These are phyloP conservation scores for Sclerotinia sclerotiorum DNA, from an alignment of 2,329 filamentous ascomycete genomes.

Conservation along the genomic window DNA sequence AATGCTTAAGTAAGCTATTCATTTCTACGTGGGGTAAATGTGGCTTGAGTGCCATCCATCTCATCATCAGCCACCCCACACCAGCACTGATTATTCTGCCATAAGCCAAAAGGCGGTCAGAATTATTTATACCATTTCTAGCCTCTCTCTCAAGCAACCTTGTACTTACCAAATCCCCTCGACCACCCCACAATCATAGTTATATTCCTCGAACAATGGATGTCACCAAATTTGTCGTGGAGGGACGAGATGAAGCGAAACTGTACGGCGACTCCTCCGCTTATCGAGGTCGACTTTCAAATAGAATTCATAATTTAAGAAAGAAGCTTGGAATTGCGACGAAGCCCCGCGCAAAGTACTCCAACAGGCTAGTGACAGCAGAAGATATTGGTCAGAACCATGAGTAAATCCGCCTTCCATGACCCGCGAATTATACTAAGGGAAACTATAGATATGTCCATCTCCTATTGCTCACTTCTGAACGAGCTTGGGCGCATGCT, in stretches of 20 bases:
- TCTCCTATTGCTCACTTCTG: constrained; percentile 80
- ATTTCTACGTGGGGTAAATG: neutral
- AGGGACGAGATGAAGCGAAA: constrained; percentile 77
- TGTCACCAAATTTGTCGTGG: constrained; percentile 77
- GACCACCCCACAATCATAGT: constrained; percentile 19
- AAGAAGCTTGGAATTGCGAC: constrained; percentile 84
- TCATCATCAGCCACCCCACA: neutral
- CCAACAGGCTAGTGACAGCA: constrained; percentile 69
- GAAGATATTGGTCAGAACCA: constrained; percentile 72
- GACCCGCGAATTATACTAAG: constrained; percentile 25
- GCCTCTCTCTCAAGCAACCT: neutral
- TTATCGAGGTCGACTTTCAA: constrained; percentile 77
- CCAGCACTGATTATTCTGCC: neutral
- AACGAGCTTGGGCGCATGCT: constrained; percentile 92
- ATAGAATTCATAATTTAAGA: constrained; percentile 77
- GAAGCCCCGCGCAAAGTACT: constrained; percentile 83
- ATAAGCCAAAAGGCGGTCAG: neutral
- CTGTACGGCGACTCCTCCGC: constrained; percentile 85
- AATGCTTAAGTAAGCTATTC: constrained; percentile 10
- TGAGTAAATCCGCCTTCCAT: constrained; percentile 59
- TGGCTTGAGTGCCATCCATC: neutral
- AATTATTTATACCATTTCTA: neutral
- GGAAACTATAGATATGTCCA: constrained; percentile 61
- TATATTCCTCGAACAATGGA: constrained; percentile 30
- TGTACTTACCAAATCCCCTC: neutral